Evolutionary conservation across 129 eudicot species (phyloP).

Genomic region (Calendula officinalis): DNA sequence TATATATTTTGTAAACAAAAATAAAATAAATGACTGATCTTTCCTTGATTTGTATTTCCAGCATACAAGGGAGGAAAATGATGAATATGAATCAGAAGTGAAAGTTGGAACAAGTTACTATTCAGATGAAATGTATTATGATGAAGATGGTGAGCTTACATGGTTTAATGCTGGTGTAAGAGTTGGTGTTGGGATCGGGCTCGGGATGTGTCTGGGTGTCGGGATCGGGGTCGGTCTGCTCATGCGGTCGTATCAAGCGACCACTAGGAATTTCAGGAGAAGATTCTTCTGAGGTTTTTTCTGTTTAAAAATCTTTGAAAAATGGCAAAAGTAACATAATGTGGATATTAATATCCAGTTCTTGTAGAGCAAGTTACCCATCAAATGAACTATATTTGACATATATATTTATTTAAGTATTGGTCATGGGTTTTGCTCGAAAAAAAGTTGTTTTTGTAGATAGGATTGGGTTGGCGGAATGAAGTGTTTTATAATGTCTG

Average conservation of each 20-base stretch:
- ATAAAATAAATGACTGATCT: not conserved
- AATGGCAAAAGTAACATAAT: conserved; percentile 20
- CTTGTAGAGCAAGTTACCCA: conserved; percentile 1
- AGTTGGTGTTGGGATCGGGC: conserved; percentile 84
- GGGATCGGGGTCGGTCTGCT: conserved; percentile 87
- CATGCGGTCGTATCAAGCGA: conserved; percentile 91
- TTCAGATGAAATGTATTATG: conserved; percentile 67
- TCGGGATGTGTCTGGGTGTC: conserved; percentile 80
- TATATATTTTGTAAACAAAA: too few relatives aligned
- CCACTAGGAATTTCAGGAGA: conserved; percentile 73
- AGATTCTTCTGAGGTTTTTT: conserved; percentile 51
- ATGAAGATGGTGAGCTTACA: conserved; percentile 83
- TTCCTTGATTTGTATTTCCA: conserved; percentile 15
- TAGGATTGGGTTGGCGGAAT: conserved; percentile 11
- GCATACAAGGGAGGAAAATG: conserved; percentile 51
- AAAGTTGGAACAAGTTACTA: conserved; percentile 49
- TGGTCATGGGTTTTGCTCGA: conserved; percentile 15
- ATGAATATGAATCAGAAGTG: conserved; percentile 57
- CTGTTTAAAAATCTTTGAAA: conserved; percentile 18
- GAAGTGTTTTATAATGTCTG: conserved; percentile 17
- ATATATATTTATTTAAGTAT: not conserved
- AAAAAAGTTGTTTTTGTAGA: conserved; percentile 28
- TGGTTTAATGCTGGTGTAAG: conserved; percentile 95
- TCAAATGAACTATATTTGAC: conserved; percentile 11
- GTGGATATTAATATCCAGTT: conserved; percentile 18